Base-by-base conservation (phyloP, 306 rosid genomes). In the Lagenaria siceraria region DNA sequence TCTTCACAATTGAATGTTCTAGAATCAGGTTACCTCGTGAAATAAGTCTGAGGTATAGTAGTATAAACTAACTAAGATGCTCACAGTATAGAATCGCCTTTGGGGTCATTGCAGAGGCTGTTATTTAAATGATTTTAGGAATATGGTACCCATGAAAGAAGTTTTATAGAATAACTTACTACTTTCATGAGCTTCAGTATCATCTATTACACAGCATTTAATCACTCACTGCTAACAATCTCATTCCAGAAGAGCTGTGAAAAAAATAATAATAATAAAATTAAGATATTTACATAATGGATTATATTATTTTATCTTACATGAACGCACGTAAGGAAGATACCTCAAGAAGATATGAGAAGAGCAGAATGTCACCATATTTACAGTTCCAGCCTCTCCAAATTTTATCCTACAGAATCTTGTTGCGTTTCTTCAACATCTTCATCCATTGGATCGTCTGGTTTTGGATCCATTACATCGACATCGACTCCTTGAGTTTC, bases 391-490 rank as follows among this genome's bases (percentile, higher is more conserved):
- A 49, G 27, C 71, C 27, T 31, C 19, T 53, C 40, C 64, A 58
- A 27, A 36, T 14, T 62, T 78, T 80, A 87, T 38, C 84, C 87
- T 78, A 85, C 75, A 76, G 88, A 84, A 86, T 91, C 89, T 80
- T 84, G 90, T 74, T 89, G 81, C 48, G 95, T 87, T 40, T 69
- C 93, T 78, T 84, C 92, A 65, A 82, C 89, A 78, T 84, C 96
- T 81, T 89, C 90, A 75, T 85, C 96, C 90, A 89, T 89, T 78
- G 87, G 81, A 84, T 87, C 89, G 75, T 82, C 86, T 72, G 19
- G 74, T 75, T 80, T 87, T 74, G 72, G 78, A 68, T 86, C 89
- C 59, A 78, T 87, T 38, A 46, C 88, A 63, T 76, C 84, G 31
- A 43, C 87, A 58, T 76, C 84, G 51, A 83, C 66, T 24, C 83